Evolutionary conservation across 352 stramenopile genomes (phyloP).

Genomic region (Globisporangium recalcitrans): DNA sequence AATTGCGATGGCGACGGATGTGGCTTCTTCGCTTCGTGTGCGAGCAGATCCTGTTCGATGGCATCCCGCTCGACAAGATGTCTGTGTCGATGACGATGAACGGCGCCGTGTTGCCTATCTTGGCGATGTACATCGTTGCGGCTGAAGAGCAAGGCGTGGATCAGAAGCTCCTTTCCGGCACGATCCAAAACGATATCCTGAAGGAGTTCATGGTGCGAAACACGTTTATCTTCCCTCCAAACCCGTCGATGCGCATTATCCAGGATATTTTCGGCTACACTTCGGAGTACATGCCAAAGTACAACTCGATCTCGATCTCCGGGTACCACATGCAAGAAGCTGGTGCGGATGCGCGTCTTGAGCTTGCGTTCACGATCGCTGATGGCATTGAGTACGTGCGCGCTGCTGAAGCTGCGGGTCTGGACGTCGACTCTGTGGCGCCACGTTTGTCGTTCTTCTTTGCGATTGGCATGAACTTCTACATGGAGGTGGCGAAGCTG

Average conservation of each 20-base stretch:
- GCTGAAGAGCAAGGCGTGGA: slow-evolving; percentile 94
- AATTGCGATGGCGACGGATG: background rate
- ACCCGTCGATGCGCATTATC: slow-evolving; percentile 93
- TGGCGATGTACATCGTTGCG: slow-evolving; percentile 96
- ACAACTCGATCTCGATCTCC: slow-evolving; percentile 96
- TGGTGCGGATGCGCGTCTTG: slow-evolving; percentile 90
- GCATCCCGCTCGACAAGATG: slow-evolving; percentile 94
- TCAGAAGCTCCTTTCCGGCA: slow-evolving; percentile 78
- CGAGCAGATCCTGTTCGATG: slow-evolving; percentile 90
- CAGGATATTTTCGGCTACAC: slow-evolving; percentile 98
- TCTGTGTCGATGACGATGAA: slow-evolving; percentile 99
- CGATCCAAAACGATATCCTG: slow-evolving; percentile 95
- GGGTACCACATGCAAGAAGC: slow-evolving; percentile 99
- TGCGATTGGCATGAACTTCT: slow-evolving; percentile 97
- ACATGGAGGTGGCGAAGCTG: slow-evolving; percentile 97
- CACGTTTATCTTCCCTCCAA: slow-evolving; percentile 97
- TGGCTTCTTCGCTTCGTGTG: background rate
- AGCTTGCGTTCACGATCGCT: slow-evolving; percentile 96
- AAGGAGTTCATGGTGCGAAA: slow-evolving; percentile 97
- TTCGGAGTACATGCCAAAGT: slow-evolving; percentile 95
- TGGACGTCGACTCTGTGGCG: slow-evolving; percentile 93
- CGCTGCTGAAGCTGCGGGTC: slow-evolving; percentile 87
- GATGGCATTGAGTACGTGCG: slow-evolving; percentile 96
- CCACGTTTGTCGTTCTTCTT: slow-evolving; percentile 97
- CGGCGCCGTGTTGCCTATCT: slow-evolving; percentile 92